Conservation (phyloP, 257 asterid genomes). For the Gentiana dahurica region DNA sequence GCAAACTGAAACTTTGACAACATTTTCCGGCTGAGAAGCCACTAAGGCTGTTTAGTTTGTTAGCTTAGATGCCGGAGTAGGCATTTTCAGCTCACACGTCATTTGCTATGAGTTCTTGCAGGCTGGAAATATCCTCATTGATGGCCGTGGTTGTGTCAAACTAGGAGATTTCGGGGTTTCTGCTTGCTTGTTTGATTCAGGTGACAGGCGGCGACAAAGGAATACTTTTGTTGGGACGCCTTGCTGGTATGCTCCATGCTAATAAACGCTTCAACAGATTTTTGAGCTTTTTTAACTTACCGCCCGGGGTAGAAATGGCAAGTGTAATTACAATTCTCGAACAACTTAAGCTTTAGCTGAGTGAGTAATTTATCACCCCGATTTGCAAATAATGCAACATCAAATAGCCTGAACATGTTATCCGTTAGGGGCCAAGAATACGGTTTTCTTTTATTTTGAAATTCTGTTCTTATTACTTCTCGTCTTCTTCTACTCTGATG, state of each 20-base stretch:
- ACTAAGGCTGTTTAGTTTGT: neutral
- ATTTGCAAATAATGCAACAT: neutral
- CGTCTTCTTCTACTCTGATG: constrained; percentile 3
- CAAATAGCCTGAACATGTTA: neutral
- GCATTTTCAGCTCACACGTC: no score
- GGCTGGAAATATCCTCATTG: constrained; percentile 96
- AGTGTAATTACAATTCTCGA: no score
- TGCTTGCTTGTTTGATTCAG: constrained; percentile 92
- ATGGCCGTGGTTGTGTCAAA: constrained; percentile 77
- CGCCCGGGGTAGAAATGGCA: no score
- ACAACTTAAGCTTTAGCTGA: no score
- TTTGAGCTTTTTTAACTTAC: neutral
- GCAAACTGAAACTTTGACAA: no score
- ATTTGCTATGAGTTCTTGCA: constrained; percentile 20
- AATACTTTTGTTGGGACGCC: constrained; percentile 98
- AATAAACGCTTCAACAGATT: constrained; percentile 6
- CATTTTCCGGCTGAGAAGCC: no score
- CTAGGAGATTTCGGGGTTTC: constrained; percentile 99
- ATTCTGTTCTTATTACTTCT: neutral
- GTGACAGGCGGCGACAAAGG: constrained; percentile 89
- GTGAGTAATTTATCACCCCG: no score
- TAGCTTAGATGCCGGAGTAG: neutral
- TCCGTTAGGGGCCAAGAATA: neutral
- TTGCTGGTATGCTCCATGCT: constrained; percentile 64
- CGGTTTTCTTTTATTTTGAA: constrained; percentile 1